Evolutionary conservation across 2,329 filamentous ascomycete genomes (phyloP).

Genomic region (Colletotrichum brevisporum): DNA sequence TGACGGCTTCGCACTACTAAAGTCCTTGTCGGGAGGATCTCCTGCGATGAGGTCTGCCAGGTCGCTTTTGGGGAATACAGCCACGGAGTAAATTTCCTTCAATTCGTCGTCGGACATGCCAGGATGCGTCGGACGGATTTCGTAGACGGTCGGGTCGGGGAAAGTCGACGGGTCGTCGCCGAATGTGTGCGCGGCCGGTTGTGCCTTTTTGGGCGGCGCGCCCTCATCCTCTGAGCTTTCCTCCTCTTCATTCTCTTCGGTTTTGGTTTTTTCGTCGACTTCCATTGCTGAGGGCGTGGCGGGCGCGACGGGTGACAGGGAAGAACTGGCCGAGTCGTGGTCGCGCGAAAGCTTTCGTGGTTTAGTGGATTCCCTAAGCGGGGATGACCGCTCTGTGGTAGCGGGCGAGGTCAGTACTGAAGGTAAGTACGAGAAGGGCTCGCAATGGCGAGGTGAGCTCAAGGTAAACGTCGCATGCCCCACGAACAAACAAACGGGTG

Average conservation of each 20-base stretch:
- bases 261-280: conserved; percentile 63
- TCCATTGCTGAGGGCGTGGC: conserved; percentile 71
- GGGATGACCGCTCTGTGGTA: conserved; percentile 66
- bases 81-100: conserved; percentile 89
- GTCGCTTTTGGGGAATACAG: conserved; percentile 84
- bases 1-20: conserved; percentile 91
- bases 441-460: conserved; percentile 26
- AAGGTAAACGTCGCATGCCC: conserved; percentile 22
- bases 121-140: conserved; percentile 82
- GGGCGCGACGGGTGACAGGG: conserved; percentile 69
- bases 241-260: conserved; percentile 57
- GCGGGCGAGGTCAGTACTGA: conserved; percentile 34
- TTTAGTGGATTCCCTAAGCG: conserved; percentile 65
- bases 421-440: conserved; percentile 28
- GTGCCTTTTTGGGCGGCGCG: conserved; percentile 72
- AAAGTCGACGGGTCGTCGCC: conserved; percentile 94
- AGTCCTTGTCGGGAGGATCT: conserved; percentile 92
- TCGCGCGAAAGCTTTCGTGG: conserved; percentile 65
- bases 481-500: conserved; percentile 19
- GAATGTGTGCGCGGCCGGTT: conserved; percentile 88
- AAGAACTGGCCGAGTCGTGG: conserved; percentile 71
- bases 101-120: conserved; percentile 89
- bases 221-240: conserved; percentile 72
- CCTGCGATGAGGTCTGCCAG: conserved; percentile 89
- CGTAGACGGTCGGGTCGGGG: conserved; percentile 91